These are phyloP conservation scores for Fusarium incarnatum DNA, from an alignment of 2,329 filamentous ascomycete genomes.

Conservation along the genomic window DNA sequence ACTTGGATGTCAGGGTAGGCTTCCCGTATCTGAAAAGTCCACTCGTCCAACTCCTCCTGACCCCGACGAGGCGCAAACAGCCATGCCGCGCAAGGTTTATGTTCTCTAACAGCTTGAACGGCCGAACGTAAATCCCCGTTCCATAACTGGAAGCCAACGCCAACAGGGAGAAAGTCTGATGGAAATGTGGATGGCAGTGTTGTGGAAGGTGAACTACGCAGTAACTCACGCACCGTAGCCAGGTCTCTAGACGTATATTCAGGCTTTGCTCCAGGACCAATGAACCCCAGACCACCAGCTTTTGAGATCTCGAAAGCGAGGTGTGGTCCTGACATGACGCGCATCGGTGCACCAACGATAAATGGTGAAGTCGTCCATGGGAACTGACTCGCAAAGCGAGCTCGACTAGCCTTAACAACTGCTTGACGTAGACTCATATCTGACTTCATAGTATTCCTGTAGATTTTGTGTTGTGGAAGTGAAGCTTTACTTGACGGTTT, in stretches of 20 bases:
- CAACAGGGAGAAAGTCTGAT: conserved; percentile 54
- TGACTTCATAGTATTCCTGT: neutral
- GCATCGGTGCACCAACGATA: conserved; percentile 75
- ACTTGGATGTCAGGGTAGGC: conserved; percentile 57
- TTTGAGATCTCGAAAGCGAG: conserved; percentile 74
- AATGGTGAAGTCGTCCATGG: conserved; percentile 57
- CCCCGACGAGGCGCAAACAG: conserved; percentile 54
- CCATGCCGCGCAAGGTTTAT: conserved; percentile 58
- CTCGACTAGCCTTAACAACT: neutral
- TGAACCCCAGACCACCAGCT: conserved; percentile 74
- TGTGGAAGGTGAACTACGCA: conserved; percentile 26
- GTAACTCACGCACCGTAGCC: conserved; percentile 42
- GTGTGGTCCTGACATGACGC: conserved; percentile 65
- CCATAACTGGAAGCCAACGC: conserved; percentile 60
- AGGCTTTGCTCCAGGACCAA: conserved; percentile 55
- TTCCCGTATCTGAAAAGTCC: conserved; percentile 58
- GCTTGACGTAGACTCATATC: conserved; percentile 19
- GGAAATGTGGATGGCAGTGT: conserved; percentile 19
- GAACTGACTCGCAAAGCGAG: conserved; percentile 21
- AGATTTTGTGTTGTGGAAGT: neutral
- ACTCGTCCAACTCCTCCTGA: conserved; percentile 54
- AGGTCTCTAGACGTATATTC: conserved; percentile 49
- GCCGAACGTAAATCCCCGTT: conserved; percentile 54
- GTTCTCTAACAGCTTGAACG: conserved; percentile 46
- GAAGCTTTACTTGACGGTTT: neutral